Conservation (phyloP, 805 yeast genomes). For the Teunomyces funiuensis region DNA sequence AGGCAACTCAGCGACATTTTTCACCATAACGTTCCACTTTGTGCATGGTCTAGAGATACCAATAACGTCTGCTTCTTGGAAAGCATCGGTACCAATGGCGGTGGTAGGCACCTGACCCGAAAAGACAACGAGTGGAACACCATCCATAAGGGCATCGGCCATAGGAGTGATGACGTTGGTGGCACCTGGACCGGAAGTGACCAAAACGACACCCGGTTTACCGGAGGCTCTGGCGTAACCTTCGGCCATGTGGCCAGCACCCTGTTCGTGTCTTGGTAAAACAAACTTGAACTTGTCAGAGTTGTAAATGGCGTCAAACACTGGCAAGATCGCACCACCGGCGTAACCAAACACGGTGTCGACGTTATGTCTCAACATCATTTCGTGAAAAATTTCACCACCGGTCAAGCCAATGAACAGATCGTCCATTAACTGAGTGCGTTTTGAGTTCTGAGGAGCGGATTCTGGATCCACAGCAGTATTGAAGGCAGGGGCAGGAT, state of each 20-base stretch:
- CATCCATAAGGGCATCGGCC: constrained; percentile 97
- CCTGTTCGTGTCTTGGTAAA: constrained; percentile 96
- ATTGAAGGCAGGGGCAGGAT: constrained; percentile 55
- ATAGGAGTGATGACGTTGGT: constrained; percentile 97
- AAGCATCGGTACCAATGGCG: constrained; percentile 97
- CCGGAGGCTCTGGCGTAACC: constrained; percentile 96
- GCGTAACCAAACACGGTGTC: constrained; percentile 97
- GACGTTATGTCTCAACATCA: constrained; percentile 95
- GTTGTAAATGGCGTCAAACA: constrained; percentile 93
- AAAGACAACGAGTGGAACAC: constrained; percentile 95
- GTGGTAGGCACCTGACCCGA: constrained; percentile 96
- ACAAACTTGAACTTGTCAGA: constrained; percentile 86
- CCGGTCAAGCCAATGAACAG: constrained; percentile 96
- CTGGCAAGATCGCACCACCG: constrained; percentile 98
- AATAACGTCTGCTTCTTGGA: constrained; percentile 98
- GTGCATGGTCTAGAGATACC: constrained; percentile 98
- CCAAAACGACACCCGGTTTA: constrained; percentile 95
- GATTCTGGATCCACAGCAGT: constrained; percentile 17
- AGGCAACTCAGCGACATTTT: constrained; percentile 90
- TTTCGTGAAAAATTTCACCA: constrained; percentile 97
- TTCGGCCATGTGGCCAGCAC: constrained; percentile 99
- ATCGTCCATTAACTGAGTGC: constrained; percentile 57
- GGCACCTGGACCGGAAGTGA: constrained; percentile 99
- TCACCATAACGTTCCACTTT: constrained; percentile 99
- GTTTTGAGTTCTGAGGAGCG: not conserved